Evolutionary conservation across 495 filamentous ascomycete genomes (phyloP).

Genomic region (Penicillium malachiteum): DNA sequence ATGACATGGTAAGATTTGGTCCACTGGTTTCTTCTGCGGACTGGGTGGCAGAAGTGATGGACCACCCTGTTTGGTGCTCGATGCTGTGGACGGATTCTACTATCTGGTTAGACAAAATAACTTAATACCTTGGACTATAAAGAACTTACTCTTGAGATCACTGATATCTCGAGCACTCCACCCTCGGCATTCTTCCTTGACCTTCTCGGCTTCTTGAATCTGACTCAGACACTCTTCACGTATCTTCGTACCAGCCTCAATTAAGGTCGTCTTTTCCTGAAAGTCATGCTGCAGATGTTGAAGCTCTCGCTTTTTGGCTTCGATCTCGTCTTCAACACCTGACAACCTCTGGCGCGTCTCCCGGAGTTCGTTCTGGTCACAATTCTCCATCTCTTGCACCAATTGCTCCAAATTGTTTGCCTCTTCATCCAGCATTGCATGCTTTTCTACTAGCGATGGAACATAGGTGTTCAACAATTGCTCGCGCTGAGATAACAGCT

Average conservation of each 20-base stretch:
- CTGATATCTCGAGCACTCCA: slow-evolving; percentile 81
- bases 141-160: slow-evolving; percentile 63
- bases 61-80: slow-evolving; percentile 75
- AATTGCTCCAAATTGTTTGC: slow-evolving; percentile 63
- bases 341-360: slow-evolving; percentile 63
- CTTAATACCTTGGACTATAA: neutral
- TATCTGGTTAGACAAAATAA: neutral
- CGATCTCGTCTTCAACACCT: slow-evolving; percentile 63
- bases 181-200: slow-evolving; percentile 83
- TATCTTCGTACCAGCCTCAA: slow-evolving; percentile 58
- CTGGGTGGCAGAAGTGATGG: slow-evolving; percentile 60
- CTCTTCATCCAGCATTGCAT: slow-evolving; percentile 61
- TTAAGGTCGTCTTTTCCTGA: slow-evolving; percentile 57
- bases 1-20: slow-evolving; percentile 71
- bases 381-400: slow-evolving; percentile 73
- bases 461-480: slow-evolving; percentile 61
- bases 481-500: slow-evolving; percentile 65
- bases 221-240: slow-evolving; percentile 68
- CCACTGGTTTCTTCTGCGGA: slow-evolving; percentile 30
- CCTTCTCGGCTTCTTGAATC: slow-evolving; percentile 78
- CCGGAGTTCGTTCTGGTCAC: slow-evolving; percentile 74
- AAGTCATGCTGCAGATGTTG: slow-evolving; percentile 62
- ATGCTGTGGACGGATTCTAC: slow-evolving; percentile 66
- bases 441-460: slow-evolving; percentile 58
- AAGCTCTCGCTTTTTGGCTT: slow-evolving; percentile 63